A percentile compares a stretch with the other conserved stretches of the same genome.
Evolutionary conservation across 106 monocot genomes (phyloP).

Genomic region (Xerophyta viscosa): DNA sequence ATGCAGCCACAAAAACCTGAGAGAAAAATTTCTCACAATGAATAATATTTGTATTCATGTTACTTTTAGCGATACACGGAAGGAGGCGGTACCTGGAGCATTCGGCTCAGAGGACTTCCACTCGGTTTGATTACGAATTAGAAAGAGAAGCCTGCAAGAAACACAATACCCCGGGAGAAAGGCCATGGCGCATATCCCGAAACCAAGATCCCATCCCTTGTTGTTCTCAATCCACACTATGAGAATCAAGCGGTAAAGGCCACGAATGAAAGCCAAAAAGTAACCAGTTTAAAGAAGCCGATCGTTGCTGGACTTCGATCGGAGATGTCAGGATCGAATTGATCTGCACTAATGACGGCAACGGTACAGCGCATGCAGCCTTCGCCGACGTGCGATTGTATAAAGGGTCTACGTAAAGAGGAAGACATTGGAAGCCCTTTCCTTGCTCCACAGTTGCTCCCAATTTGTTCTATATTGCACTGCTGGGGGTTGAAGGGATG

Average conservation of each 20-base stretch:
- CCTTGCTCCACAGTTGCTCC: constrained; percentile 32
- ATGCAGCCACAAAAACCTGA: constrained; percentile 66
- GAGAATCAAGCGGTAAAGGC: constrained; percentile 25
- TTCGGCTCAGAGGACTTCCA: no score
- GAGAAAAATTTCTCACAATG: no score
- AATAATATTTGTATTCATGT: no score
- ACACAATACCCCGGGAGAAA: constrained; percentile 37
- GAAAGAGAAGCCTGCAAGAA: constrained; percentile 43
- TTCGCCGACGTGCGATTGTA: constrained; percentile 47
- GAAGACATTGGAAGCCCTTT: constrained; percentile 26
- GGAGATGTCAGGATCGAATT: constrained; percentile 55
- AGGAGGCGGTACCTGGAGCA: no score
- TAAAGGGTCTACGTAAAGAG: constrained; percentile 46
- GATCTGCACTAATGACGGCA: constrained; percentile 67
- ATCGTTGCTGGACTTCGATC: constrained; percentile 25
- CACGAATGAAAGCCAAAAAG: constrained; percentile 55
- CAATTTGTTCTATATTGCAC: constrained; percentile 27
- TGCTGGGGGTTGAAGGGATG: constrained; percentile 45
- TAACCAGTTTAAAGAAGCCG: constrained; percentile 77
- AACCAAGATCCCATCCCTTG: constrained; percentile 64
- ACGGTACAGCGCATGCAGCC: constrained; percentile 44
- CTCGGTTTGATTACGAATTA: constrained; percentile 62
- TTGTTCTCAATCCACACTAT: constrained; percentile 66
- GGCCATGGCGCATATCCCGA: constrained; percentile 25
- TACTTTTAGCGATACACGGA: no score